A percentile compares a stretch with the other conserved stretches of the same genome.
Conservation (phyloP, 2,329 filamentous ascomycete genomes). For the Colletotrichum karsti region DNA sequence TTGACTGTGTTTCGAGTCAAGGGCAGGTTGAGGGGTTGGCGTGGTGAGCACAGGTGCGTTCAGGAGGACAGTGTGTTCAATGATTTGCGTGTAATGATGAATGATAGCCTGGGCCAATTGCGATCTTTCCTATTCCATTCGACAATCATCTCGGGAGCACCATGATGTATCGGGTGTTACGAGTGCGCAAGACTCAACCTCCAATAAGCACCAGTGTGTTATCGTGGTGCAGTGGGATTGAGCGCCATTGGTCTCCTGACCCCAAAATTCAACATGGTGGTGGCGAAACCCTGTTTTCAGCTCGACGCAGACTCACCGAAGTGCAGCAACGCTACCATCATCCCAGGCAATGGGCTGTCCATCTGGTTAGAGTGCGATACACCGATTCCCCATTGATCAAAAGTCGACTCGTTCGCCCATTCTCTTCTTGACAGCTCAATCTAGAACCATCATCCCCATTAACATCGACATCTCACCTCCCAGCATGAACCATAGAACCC, state of each 20-base stretch:
- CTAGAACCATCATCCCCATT: too few species aligned
- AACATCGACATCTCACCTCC: neutral
- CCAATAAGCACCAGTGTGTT: neutral
- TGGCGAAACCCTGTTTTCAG: conserved; percentile 19
- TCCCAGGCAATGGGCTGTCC: too few species aligned
- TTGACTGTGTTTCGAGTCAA: neutral
- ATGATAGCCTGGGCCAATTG: too few species aligned
- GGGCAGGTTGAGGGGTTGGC: neutral
- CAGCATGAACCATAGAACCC: neutral
- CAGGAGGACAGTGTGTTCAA: too few species aligned
- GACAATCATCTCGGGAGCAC: too few species aligned
- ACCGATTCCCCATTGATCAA: neutral
- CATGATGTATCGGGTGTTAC: too few species aligned
- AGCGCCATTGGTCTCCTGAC: neutral
- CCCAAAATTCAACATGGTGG: conserved; percentile 2
- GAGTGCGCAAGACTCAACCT: neutral
- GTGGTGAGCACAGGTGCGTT: neutral
- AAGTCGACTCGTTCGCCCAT: neutral
- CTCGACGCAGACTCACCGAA: conserved; percentile 5
- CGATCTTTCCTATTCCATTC: too few species aligned
- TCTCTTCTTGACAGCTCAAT: too few species aligned
- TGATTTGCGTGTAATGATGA: too few species aligned
- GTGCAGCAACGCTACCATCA: neutral
- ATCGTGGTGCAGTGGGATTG: neutral
- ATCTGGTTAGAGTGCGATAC: too few species aligned